Conservation (phyloP, 1,284 basidiomycete genomes). For the Lignosus rhinocerotis region DNA sequence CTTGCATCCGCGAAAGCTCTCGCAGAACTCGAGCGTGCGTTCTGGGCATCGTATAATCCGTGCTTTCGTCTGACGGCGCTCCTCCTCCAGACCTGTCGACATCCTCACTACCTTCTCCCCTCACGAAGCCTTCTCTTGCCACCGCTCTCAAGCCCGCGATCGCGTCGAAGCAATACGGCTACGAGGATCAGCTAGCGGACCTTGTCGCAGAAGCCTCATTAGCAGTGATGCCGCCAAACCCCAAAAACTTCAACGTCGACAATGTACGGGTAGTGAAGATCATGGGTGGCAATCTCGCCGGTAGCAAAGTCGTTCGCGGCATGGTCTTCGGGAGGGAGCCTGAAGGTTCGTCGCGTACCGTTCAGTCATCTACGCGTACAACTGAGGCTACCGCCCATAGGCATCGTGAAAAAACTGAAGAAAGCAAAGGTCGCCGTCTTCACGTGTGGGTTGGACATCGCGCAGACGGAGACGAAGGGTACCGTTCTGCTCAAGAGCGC, state of each 20-base stretch:
- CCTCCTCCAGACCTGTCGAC: slow-evolving; percentile 56
- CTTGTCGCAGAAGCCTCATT: slow-evolving; percentile 94
- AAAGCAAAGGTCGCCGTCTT: slow-evolving; percentile 93
- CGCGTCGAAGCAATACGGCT: slow-evolving; percentile 96
- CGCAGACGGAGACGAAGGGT: slow-evolving; percentile 99
- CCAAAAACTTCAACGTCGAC: slow-evolving; percentile 95
- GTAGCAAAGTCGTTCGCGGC: slow-evolving; percentile 89
- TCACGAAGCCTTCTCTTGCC: slow-evolving; percentile 77
- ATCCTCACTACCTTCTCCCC: slow-evolving; percentile 72
- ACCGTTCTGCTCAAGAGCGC: slow-evolving; percentile 97
- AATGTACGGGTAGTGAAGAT: slow-evolving; percentile 99
- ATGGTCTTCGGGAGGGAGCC: slow-evolving; percentile 99
- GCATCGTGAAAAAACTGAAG: slow-evolving; percentile 78
- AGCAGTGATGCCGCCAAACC: slow-evolving; percentile 87
- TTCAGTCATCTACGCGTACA: neutral
- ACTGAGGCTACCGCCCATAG: slow-evolving; percentile 41
- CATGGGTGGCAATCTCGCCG: slow-evolving; percentile 86
- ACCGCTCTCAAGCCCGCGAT: slow-evolving; percentile 88
- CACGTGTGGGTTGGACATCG: slow-evolving; percentile 89
- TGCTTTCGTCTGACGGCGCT: neutral
- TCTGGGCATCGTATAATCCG: slow-evolving; percentile 9
- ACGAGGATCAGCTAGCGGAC: slow-evolving; percentile 80
- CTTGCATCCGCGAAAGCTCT: slow-evolving; percentile 87
- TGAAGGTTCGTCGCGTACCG: slow-evolving; percentile 59
- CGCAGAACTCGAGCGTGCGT: slow-evolving; percentile 88